Evolutionary conservation across 371 early-diverging fungal species (phyloP).

Genomic region (Funneliformis caledonium): DNA sequence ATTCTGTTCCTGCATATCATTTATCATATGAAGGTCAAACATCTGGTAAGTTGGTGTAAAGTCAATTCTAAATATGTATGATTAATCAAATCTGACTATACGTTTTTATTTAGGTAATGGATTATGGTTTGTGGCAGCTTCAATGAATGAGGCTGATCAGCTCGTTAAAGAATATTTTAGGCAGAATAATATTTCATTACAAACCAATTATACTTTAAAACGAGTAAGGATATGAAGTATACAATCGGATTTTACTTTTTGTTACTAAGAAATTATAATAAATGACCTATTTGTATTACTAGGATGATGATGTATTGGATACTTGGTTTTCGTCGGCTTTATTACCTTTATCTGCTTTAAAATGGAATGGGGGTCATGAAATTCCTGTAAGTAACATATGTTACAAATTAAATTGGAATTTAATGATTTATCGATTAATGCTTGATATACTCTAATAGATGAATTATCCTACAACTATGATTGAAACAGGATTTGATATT

Average conservation of each 20-base stretch:
- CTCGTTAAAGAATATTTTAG: slow-evolving; percentile 23
- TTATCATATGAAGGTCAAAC: slow-evolving; percentile 54
- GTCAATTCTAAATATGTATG: background rate
- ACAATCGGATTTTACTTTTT: slow-evolving; percentile 6
- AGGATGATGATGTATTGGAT: slow-evolving; percentile 99
- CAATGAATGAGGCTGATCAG: slow-evolving; percentile 60
- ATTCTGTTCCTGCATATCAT: slow-evolving; percentile 97
- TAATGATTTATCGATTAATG: background rate
- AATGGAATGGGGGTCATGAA: slow-evolving; percentile 59
- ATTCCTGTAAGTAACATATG: slow-evolving; percentile 47
- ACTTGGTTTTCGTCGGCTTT: slow-evolving; percentile 99
- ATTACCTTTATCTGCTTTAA: slow-evolving; percentile 91
- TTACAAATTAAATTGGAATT: slow-evolving; percentile 7
- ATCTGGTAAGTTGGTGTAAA: background rate
- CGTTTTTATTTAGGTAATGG: slow-evolving; percentile 41
- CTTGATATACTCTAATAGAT: slow-evolving; percentile 46
- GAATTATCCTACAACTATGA: slow-evolving; percentile 83
- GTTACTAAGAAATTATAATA: background rate
- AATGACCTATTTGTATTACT: slow-evolving; percentile 47
- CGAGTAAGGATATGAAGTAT: slow-evolving; percentile 23
- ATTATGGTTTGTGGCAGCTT: slow-evolving; percentile 75
- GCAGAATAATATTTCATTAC: slow-evolving; percentile 43
- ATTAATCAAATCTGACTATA: background rate
- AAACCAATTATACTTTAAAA: slow-evolving; percentile 38
- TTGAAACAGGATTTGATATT: slow-evolving; percentile 99